phyloP scores from a whole-genome alignment of 2,329 filamentous ascomycete species.

The Stachybotrys chartarum region DNA sequence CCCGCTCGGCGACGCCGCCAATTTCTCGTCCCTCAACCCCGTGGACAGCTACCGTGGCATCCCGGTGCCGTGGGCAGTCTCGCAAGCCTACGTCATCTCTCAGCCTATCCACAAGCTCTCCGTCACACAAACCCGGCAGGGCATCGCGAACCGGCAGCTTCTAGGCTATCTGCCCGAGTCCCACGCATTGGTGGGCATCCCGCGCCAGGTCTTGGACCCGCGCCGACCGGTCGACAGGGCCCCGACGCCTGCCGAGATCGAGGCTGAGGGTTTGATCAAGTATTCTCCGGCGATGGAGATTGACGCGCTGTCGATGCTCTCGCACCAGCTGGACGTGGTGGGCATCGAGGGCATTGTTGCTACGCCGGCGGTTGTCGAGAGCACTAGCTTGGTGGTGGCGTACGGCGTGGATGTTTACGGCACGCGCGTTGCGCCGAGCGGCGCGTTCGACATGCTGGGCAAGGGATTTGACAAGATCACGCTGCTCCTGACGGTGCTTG shows the following conservation, averaged over 20 bases:
- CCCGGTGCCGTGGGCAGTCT: slow-evolving; percentile 65
- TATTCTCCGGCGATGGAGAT: slow-evolving; percentile 77
- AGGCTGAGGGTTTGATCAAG: slow-evolving; percentile 69
- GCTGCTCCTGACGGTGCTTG: slow-evolving; percentile 75
- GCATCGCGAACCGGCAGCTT: slow-evolving; percentile 77
- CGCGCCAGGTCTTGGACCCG: slow-evolving; percentile 73
- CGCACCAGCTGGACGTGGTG: slow-evolving; percentile 74
- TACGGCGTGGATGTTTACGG: slow-evolving; percentile 87
- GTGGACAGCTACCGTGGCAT: slow-evolving; percentile 47
- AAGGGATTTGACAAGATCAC: slow-evolving; percentile 91
- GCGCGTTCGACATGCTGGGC: slow-evolving; percentile 85
- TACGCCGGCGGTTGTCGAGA: slow-evolving; percentile 76
- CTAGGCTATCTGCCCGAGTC: slow-evolving; percentile 69
- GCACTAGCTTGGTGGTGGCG: slow-evolving; percentile 82
- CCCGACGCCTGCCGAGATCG: slow-evolving; percentile 67
- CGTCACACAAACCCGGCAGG: slow-evolving; percentile 85
- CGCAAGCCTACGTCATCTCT: slow-evolving; percentile 74
- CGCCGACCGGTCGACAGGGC: slow-evolving; percentile 81
- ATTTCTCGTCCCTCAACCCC: slow-evolving; percentile 72
- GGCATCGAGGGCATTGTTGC: slow-evolving; percentile 69
- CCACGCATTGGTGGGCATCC: slow-evolving; percentile 71
- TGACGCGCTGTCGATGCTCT: slow-evolving; percentile 72
- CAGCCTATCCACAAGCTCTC: slow-evolving; percentile 72
- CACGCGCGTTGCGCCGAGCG: slow-evolving; percentile 78
- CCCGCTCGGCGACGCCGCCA: slow-evolving; percentile 58